Conservation (phyloP, 805 yeast species). For the Teunomyces barrocoloradensis region DNA sequence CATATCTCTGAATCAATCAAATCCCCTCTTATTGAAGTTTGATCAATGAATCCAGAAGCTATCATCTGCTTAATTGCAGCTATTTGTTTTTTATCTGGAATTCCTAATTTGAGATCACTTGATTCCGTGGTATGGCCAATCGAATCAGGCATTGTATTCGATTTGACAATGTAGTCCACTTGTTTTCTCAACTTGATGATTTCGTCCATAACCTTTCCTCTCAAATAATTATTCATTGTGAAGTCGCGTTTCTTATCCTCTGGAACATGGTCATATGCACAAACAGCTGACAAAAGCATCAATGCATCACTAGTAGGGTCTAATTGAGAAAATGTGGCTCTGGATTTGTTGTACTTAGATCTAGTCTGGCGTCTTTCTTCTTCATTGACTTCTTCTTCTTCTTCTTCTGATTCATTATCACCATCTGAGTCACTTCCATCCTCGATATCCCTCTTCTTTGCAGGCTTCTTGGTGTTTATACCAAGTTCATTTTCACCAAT, state of each 20-base stretch:
- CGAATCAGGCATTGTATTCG: slow-evolving; percentile 58
- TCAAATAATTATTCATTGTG: slow-evolving; percentile 59
- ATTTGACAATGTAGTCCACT: slow-evolving; percentile 68
- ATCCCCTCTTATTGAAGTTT: slow-evolving; percentile 83
- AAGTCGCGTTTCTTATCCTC: slow-evolving; percentile 45
- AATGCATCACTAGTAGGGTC: slow-evolving; percentile 78
- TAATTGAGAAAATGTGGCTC: slow-evolving; percentile 59
- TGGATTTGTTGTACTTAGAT: slow-evolving; percentile 54
- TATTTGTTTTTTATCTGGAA: slow-evolving; percentile 69
- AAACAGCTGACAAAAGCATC: slow-evolving; percentile 71
- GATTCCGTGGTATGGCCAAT: slow-evolving; percentile 46
- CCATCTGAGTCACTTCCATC: slow-evolving; percentile 34
- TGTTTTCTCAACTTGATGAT: slow-evolving; percentile 79
- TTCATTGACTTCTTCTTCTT: slow-evolving; percentile 21
- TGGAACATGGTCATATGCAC: slow-evolving; percentile 82
- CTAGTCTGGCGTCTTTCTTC: slow-evolving; percentile 44
- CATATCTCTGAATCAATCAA: slow-evolving; percentile 59
- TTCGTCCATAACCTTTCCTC: slow-evolving; percentile 84
- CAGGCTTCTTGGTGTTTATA: slow-evolving; percentile 21
- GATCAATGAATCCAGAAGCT: slow-evolving; percentile 90
- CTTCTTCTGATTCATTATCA: slow-evolving; percentile 34
- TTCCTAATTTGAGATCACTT: slow-evolving; percentile 48
- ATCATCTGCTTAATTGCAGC: slow-evolving; percentile 86
- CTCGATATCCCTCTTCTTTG: slow-evolving; percentile 16
- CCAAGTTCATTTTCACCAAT: slow-evolving; percentile 74